Base-by-base conservation (phyloP, 2,329 filamentous ascomycete species). In the Fonsecaea erecta region DNA sequence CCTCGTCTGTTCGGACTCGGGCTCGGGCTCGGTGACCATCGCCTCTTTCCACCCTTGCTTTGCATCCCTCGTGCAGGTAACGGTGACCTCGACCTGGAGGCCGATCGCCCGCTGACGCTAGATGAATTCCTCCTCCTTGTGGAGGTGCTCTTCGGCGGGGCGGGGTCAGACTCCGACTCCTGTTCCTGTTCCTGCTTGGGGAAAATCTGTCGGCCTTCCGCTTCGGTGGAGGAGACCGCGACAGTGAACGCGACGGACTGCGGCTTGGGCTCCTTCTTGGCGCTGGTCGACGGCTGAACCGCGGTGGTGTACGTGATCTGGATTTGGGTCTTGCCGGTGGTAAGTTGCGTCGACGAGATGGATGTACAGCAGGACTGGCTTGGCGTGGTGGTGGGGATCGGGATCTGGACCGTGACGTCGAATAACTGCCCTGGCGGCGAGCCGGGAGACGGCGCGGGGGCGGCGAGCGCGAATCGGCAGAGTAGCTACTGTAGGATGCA, bases 21-120 rank as follows among this genome's bases (percentile, higher is more conserved):
- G 37, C 66, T 68, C 12, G 57, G 58, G 37, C 66, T 68, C 12
- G 57, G 58, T 26, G 65, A 68, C 35, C 56, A 53, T 57, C 55
- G 51, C 32, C 43, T 60, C 57, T 24, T 40, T 21, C 30, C 57
- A 35, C 30, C 7, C 32, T 51, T 30, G 21, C 28, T 14, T 28
- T 32, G 35, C 3, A 18, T 24, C n/a, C 53, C 43, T 48, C 57
- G 51, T 40, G 46, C 40, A 16, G 60, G 57, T 16, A 37, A 48
- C 8, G 46, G 60, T 32, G 59, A 63, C 9, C 59, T 48, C 11
- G 67, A 64, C 32, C 57, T 54, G 8, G 62, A 60, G 16, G 43
- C 54, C 7, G 58, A 56, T n/a, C 61, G 34, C 32, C 57, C 54
- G 21, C 55, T 67, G 14, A 46, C 34, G 21, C 62, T 64, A 32